Conservation (phyloP, 1,284 basidiomycete genomes). For the Rhodotorula sp. region DNA sequence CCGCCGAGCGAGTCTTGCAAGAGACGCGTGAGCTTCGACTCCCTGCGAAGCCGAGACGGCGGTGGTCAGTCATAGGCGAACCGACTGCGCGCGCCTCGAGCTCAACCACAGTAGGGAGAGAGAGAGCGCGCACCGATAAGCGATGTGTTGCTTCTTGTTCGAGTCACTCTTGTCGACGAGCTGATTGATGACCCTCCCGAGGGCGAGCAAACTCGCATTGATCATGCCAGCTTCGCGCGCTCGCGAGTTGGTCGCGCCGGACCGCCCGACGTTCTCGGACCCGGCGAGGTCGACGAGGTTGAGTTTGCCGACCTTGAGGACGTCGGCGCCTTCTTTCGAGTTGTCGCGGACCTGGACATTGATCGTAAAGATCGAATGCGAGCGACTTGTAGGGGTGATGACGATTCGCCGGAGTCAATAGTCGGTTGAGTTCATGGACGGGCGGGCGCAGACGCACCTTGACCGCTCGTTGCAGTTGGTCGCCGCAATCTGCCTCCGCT, state of each 20-base stretch:
- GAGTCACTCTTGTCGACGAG: conserved; percentile 70
- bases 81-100: background rate
- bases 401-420: no score
- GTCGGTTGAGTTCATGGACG: no score
- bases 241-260: conserved; percentile 90
- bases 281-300: conserved; percentile 97
- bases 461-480: conserved; percentile 99
- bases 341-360: conserved; percentile 90
- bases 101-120: background rate
- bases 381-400: no score
- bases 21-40: conserved; percentile 86
- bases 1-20: conserved; percentile 99
- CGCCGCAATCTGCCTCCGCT: conserved; percentile 87
- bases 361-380: conserved; percentile 97
- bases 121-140: conserved; percentile 84
- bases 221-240: conserved; percentile 99
- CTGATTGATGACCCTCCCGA: conserved; percentile 95
- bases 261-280: conserved; percentile 94
- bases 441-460: no score
- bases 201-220: conserved; percentile 92
- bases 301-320: conserved; percentile 89
- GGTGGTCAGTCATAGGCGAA: no score
- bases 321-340: conserved; percentile 67
- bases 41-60: conserved; percentile 42
- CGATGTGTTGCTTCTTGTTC: conserved; percentile 59